Evolutionary conservation across 345 rosid species (phyloP), one percentile per base, ranked within the genome.

Genomic region (Cardiospermum halicacabum): DNA sequence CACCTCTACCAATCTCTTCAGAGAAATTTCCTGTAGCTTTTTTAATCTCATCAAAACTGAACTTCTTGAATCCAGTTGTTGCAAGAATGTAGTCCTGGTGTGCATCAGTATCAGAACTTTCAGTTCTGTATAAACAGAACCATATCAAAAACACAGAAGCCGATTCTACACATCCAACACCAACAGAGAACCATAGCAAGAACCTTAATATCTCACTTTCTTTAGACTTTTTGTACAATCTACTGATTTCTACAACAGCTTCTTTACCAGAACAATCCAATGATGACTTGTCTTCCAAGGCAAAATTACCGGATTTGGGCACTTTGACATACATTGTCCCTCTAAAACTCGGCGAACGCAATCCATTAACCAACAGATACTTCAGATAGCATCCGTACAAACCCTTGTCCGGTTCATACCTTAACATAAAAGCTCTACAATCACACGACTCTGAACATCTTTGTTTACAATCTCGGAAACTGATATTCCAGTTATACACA

Each of bases 1-100:
- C 78, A 26, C 84, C 81, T 32, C 75, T 65, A 53, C 84, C 84
- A 11, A 77, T 66, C 42, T 75, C 66, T 4, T 77, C 70, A 21
- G 50, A 58, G 26, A 80, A 80, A 57, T 60, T 18, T 2, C 58
- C 42, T 5, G 81, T 77, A 27, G 77, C 79, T 42, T 53, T 66
- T 39, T 74, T 70, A 2, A 80, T 28, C 66, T 76, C 78, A 53
- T 18, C 68, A 56, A 73, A 74, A 11, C 70, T 68, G 56, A 76
- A 74, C 5, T 18, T 64, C 55, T 59, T 56, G 40, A 60, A 68
- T 11, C 68, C 68, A 9, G 71, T 54, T 6, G 58, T 54, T 1
- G 61, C 25, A 13, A 34, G 45, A 15, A 36, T 13, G 57, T 69
- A 76, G 0, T 66, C 68, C 11, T 64, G 25, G 6, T 3, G 24